Evolutionary conservation across 2,329 filamentous ascomycete species (phyloP).

Genomic region (Aureobasidium vineae): DNA sequence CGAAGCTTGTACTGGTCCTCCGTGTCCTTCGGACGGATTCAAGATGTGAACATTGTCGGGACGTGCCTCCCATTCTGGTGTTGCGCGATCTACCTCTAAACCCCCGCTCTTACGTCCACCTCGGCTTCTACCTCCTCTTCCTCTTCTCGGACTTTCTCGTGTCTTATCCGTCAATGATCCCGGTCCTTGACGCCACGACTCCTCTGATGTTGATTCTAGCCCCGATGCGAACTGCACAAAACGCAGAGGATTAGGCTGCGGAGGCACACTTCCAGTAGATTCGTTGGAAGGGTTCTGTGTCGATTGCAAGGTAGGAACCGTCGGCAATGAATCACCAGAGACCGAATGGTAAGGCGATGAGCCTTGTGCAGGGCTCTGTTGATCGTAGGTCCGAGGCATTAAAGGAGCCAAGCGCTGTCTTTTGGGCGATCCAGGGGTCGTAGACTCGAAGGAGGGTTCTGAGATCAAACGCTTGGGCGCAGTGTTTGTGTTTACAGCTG

Average conservation of each 20-base stretch:
- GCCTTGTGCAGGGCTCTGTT: constrained; percentile 28
- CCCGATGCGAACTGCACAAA: constrained; percentile 38
- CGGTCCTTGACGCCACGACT: constrained; percentile 33
- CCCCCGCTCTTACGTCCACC: constrained; percentile 39
- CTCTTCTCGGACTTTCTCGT: constrained; percentile 31
- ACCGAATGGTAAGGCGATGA: constrained; percentile 15
- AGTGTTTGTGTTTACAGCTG: constrained; percentile 46
- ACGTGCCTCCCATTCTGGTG: constrained; percentile 44
- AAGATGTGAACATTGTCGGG: not conserved
- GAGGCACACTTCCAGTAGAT: constrained; percentile 32
- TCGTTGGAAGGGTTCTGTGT: constrained; percentile 39
- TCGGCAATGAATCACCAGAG: constrained; percentile 21
- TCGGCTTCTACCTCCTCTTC: constrained; percentile 43
- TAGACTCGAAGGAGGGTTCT: constrained; percentile 36
- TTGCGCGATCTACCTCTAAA: constrained; percentile 36
- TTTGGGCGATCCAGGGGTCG: constrained; percentile 44
- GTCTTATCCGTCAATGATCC: constrained; percentile 25
- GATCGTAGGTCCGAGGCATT: constrained; percentile 40
- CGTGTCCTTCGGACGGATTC: constrained; percentile 30
- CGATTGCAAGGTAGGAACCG: constrained; percentile 25
- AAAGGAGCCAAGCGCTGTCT: constrained; percentile 45
- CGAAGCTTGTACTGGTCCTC: constrained; percentile 33
- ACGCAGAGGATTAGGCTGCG: constrained; percentile 35
- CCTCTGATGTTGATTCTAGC: constrained; percentile 34
- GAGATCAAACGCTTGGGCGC: constrained; percentile 42